These are phyloP conservation scores for Fusarium oligoseptatum DNA, from an alignment of 2,329 filamentous ascomycete species.

Conservation along the genomic window DNA sequence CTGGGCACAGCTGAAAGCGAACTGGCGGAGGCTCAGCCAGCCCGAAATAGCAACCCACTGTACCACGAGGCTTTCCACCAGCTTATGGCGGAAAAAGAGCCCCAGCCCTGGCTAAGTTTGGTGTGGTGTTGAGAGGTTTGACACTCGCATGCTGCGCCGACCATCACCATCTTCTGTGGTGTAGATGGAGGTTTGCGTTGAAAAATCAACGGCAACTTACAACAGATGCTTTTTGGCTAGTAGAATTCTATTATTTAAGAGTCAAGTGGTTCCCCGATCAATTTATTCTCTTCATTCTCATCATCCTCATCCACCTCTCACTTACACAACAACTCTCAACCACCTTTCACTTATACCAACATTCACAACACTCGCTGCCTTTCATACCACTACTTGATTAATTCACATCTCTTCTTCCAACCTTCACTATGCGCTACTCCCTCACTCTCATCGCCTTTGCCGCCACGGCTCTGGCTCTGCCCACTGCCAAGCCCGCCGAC, in stretches of 20 bases:
- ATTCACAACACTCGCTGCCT: background rate
- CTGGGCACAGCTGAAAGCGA: conserved; percentile 6
- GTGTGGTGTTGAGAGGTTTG: background rate
- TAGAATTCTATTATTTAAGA: conserved; percentile 24
- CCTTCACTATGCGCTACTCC: conserved; percentile 38
- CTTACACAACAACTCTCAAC: background rate
- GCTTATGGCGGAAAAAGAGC: background rate
- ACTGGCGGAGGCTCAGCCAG: conserved; percentile 2
- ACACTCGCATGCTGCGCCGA: conserved; percentile 4
- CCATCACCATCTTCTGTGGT: background rate
- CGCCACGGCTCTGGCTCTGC: conserved; percentile 39
- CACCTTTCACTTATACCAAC: background rate
- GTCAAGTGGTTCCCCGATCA: background rate
- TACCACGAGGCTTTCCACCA: background rate
- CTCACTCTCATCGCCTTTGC: conserved; percentile 40
- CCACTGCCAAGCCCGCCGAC: conserved; percentile 33
- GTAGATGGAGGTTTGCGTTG: background rate
- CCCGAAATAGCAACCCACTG: conserved; percentile 28
- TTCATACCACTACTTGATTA: background rate
- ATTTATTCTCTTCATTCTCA: conserved; percentile 19
- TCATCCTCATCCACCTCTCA: conserved; percentile 8
- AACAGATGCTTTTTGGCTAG: background rate
- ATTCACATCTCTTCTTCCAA: background rate
- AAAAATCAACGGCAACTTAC: background rate
- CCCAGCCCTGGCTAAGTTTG: conserved; percentile 22